Evolutionary conservation across 129 eudicot species (phyloP), one percentile per base, ranked within the genome.

Genomic region (Deinandra increscens): DNA sequence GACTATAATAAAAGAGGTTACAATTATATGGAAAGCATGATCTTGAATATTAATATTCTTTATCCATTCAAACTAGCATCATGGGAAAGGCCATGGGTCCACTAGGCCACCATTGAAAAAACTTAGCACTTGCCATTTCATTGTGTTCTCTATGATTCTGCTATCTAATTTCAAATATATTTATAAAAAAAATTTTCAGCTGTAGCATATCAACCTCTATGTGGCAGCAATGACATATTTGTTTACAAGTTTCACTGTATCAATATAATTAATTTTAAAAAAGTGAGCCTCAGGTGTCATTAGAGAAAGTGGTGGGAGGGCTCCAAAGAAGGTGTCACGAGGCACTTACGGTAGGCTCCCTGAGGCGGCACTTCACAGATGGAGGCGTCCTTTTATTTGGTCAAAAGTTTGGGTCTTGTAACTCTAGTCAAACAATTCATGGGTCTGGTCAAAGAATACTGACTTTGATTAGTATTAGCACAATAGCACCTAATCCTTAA

Each of bases 91-190:
- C 19, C 19, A 33, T 26, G 3, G 4, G 41, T 13, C 39, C 64
- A 58, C 38, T 12, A 31, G 19, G 41, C 64, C 29, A 58, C 19
- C 18, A n/a, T 29, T 1, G 14, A 33, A 58, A 58, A 58, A 29
- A 10, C 18, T 14, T 12, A 4, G 39, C 4, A 31, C 64, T 29
- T 5, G 19, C 64, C 64, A 8, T 26, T 55, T 20, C 18, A 29
- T 56, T 56, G 63, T 26, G 19, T 56, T 56, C 29, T 29, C 18
- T 56, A 56, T 56, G 19, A 29, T 26, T 56, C 63, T 29, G 63
- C 18, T 12, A 56, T 12, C 18, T 56, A 56, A 56, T 0, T 56
- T 29, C 39, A 29, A 12, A 4, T 56, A 56, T 56, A 56, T 29
- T 23, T 56, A n/a, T 54, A 9, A 54, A 10, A 3, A 23, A 10